These are phyloP conservation scores for Pythium periplocum DNA, from an alignment of 352 stramenopile species.

Conservation along the genomic window DNA sequence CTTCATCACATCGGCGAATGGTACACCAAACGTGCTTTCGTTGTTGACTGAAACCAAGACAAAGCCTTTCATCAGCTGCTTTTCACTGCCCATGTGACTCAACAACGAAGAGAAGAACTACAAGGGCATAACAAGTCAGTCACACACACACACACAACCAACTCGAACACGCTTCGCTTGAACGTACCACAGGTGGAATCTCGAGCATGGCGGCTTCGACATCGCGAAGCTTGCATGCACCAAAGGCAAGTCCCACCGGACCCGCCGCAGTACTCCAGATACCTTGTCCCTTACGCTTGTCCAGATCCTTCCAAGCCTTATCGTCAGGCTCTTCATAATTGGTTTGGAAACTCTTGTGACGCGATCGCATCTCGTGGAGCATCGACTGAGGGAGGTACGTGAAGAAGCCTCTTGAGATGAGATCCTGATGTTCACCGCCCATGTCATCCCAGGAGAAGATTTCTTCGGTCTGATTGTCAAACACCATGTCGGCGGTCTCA, in stretches of 20 bases:
- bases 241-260: slow-evolving; percentile 45
- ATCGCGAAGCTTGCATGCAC: slow-evolving; percentile 51
- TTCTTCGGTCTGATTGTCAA: slow-evolving; percentile 35
- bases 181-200: slow-evolving; percentile 34
- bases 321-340: slow-evolving; percentile 19
- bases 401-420: slow-evolving; percentile 66
- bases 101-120: slow-evolving; percentile 55
- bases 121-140: neutral
- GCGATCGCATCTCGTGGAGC: slow-evolving; percentile 33
- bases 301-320: slow-evolving; percentile 23
- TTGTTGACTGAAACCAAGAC: slow-evolving; percentile 75
- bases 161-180: neutral
- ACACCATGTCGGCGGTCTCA: slow-evolving; percentile 40
- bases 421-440: slow-evolving; percentile 44
- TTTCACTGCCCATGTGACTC: slow-evolving; percentile 36
- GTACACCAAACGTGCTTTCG: slow-evolving; percentile 63
- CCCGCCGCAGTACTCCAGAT: slow-evolving; percentile 65
- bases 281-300: slow-evolving; percentile 40
- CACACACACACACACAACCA: neutral
- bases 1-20: slow-evolving; percentile 47
- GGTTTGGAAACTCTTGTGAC: slow-evolving; percentile 13
- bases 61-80: slow-evolving; percentile 62
- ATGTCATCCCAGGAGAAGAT: slow-evolving; percentile 74
- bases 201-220: slow-evolving; percentile 72
- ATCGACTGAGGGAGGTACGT: slow-evolving; percentile 40